A percentile compares a stretch with the other conserved stretches of the same genome.
Evolutionary conservation across 164 flowering plant genomes (phyloP).

Genomic region (Magnolia sinica): DNA sequence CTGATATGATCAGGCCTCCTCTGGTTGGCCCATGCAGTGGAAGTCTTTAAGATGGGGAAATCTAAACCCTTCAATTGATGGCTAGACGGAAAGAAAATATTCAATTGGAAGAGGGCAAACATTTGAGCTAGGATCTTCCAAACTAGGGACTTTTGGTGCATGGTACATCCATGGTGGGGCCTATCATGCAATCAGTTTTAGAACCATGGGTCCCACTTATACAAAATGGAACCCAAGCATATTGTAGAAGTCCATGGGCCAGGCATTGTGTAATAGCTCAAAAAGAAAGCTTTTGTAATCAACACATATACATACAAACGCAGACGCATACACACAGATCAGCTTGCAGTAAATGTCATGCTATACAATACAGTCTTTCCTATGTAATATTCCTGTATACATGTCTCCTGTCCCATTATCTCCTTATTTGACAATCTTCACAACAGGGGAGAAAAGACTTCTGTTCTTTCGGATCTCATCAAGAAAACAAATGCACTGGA

Average conservation of each 20-base stretch:
- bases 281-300: background rate
- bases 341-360: background rate
- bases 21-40: too few species aligned
- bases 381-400: background rate
- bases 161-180: too few species aligned
- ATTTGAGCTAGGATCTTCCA: too few species aligned
- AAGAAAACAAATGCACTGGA: constrained; percentile 87
- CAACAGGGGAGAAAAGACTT: constrained; percentile 62
- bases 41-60: too few species aligned
- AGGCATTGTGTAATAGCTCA: background rate
- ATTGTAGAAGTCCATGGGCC: background rate
- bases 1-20: too few species aligned
- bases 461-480: constrained; percentile 67
- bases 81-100: too few species aligned
- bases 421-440: background rate
- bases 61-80: too few species aligned
- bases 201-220: background rate
- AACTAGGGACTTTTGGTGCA: too few species aligned
- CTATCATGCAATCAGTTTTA: too few species aligned
- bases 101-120: too few species aligned
- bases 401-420: too few species aligned
- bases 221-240: background rate
- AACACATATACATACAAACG: background rate
- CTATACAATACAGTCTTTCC: background rate
- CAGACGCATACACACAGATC: background rate